Base-by-base conservation (phyloP, 2,329 filamentous ascomycete genomes). In the Biscogniauxia mediterranea region DNA sequence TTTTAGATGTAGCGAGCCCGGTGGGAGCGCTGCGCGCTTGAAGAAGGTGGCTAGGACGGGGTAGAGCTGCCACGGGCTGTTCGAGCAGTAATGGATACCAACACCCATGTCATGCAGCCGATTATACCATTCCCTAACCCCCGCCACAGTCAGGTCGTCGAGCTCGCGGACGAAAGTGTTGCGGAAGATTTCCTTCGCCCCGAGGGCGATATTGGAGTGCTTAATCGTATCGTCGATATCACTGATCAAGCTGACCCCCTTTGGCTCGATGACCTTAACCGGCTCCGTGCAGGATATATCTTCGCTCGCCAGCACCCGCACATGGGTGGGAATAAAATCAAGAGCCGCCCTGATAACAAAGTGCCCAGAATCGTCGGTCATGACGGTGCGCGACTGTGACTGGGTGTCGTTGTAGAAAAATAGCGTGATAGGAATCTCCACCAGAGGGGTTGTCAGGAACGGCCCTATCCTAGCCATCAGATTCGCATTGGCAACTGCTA, bases 191-290 rank as follows among this genome's bases (percentile, higher is more conserved):
- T 98, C 95, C 61, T 93, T 89, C 0, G 94, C 90, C 6, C 96
- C 95, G 57, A 85, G 85, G 1, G 87, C 85, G 66, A 99, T 97
- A 60, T 93, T 96, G 20, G 95, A 97, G 70, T 93, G 90, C 75
- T 99, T 99, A 73, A 99, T 89, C 0, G 95, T 99, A 75, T 99
- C 95, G 71, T 99, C 95, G 65, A 99, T 95, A 73, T 99, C 95
- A 73, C 92, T 98, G 74, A 99, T 98, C 61, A 99, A 73, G 74
- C 93, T 98, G 64, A 99, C 85, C 50, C 95, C 95, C 21, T 80
- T 81, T 0, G 90, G 85, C 61, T 94, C 89, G 3, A 90, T 93
- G 56, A 98, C 80, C 50, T 86, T 82, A 52, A 99, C 83, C 59
- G 91, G 84, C 65, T 95, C 90, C 1, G 89, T 92, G 0, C 88